Conservation (phyloP, 78 protist genomes). For the Planoprotostelium fungivorum region DNA sequence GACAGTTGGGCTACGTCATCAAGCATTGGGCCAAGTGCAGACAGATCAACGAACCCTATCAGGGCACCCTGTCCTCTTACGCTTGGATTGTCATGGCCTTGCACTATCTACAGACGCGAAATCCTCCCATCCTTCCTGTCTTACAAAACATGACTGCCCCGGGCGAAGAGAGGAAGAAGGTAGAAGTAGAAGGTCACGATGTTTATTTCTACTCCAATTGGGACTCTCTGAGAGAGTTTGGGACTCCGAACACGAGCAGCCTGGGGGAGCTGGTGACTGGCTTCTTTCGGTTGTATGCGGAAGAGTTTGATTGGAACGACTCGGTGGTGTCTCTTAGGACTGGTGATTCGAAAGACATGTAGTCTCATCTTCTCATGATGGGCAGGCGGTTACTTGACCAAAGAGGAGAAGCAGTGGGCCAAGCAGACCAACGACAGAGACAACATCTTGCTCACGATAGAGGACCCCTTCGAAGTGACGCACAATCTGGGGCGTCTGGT, state of each 20-base stretch:
- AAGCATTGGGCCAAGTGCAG: constrained; percentile 64
- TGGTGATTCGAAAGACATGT: constrained; percentile 5
- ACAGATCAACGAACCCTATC: constrained; percentile 52
- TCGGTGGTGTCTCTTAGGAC: constrained; percentile 30
- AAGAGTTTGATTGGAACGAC: constrained; percentile 28
- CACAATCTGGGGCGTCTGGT: constrained; percentile 58
- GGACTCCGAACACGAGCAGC: constrained; percentile 18
- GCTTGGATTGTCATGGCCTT: constrained; percentile 48
- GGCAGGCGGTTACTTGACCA: background rate
- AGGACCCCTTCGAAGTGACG: constrained; percentile 60
- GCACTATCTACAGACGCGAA: constrained; percentile 39
- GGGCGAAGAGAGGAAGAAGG: constrained; percentile 20
- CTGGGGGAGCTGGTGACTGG: constrained; percentile 38
- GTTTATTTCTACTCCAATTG: constrained; percentile 46
- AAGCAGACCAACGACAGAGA: background rate
- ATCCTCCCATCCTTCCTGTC: constrained; percentile 49
- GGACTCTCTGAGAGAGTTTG: constrained; percentile 28
- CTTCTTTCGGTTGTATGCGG: constrained; percentile 38
- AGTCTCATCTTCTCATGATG: background rate
- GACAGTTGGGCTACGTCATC: constrained; percentile 49
- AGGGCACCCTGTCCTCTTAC: constrained; percentile 27
- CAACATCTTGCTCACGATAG: constrained; percentile 26
- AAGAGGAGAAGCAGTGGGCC: background rate
- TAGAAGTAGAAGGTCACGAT: constrained; percentile 53
- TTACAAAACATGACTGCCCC: constrained; percentile 36